Evolutionary conservation across 169 alveolate species (phyloP), one percentile per base, ranked within the genome.

Genomic region (Besnoitia besnoiti): DNA sequence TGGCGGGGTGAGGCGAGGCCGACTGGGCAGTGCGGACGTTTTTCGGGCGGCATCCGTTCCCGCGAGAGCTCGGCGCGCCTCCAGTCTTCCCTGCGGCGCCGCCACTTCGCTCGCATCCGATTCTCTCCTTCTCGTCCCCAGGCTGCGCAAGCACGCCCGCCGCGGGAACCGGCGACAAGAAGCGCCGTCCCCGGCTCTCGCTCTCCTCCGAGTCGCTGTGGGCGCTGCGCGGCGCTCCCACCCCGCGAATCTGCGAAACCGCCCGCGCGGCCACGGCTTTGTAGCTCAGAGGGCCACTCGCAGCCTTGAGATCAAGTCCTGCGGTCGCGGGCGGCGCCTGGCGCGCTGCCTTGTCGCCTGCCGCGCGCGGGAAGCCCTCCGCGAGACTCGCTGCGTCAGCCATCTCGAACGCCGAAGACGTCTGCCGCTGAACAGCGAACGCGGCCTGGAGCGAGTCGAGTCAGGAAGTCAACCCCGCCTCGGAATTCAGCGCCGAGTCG

Each of bases 191-290:
- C n/a, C 67, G 7, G 67, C 67, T 21, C 46, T 5, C 8, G 30
- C n/a, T 42, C 82, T 3, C n/a, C 82, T 35, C 46, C 44, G 44
- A 12, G 82, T 73, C 46, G 44, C 82, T 73, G 82, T n/a, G 0
- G 12, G 82, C 2, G 44, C 24, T 16, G 67, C 14, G 67, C n/a
- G 67, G 14, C n/a, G 67, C 67, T 51, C 67, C 24, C 24, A 14
- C 24, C 67, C 67, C 24, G n/a, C 14, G 14, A 14, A 51, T 51
- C 67, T n/a, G 47, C 2, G 82, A 73, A 19, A 73, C 82, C 0
- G 82, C 82, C 7, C 82, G 39, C 8, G 82, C 82, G 16, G 82
- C 82, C 46, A 73, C 82, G n/a, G 82, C 82, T 73, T n/a, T 73
- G 46, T 73, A 73, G 46, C 82, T 73, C 82, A 73, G n/a, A 37